Percentiles rank a stretch among this genome's conserved stretches.
Evolutionary conservation across 345 rosid genomes (phyloP).

Genomic region (Moringa oleifera): DNA sequence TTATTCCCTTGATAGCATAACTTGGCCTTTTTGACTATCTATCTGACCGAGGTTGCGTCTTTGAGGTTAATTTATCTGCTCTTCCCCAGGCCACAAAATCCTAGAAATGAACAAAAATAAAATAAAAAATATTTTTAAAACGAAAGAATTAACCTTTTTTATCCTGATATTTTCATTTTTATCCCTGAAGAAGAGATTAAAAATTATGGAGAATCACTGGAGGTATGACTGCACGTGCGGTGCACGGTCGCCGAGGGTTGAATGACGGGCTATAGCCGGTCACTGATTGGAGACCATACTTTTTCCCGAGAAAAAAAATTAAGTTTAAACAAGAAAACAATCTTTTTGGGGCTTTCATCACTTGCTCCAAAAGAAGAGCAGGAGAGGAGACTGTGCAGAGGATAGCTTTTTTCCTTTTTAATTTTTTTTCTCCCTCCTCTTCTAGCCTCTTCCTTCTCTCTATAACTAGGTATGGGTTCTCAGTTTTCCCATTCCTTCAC

Average conservation of each 20-base stretch:
- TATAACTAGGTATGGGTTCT: conserved; percentile 16
- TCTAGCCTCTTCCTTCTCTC: not conserved
- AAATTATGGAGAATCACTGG: not conserved
- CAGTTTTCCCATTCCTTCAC: conserved; percentile 10
- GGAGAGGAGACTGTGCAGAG: conserved; percentile 10
- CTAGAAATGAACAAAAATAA: no score
- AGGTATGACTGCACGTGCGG: conserved; percentile 33
- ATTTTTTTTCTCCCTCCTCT: no score
- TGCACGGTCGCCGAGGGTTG: conserved; percentile 20
- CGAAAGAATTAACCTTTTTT: no score
- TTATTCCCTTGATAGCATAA: not conserved
- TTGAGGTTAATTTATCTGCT: not conserved
- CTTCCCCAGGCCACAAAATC: not conserved
- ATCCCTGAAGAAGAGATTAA: not conserved
- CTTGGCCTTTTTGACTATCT: conserved; percentile 14
- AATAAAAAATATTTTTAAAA: no score
- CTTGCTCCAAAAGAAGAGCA: conserved; percentile 16
- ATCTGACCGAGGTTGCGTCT: conserved; percentile 16
- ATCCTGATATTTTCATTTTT: not conserved
- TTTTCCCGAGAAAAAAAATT: not conserved
- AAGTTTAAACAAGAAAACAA: not conserved
- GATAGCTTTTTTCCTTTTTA: not conserved
- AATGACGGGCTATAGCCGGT: conserved; percentile 19
- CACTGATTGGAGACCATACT: not conserved
- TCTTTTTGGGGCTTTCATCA: not conserved